These are phyloP conservation scores for Pseudopediastrum boryanum DNA, from an alignment of 139 green algal genomes.

Conservation along the genomic window DNA sequence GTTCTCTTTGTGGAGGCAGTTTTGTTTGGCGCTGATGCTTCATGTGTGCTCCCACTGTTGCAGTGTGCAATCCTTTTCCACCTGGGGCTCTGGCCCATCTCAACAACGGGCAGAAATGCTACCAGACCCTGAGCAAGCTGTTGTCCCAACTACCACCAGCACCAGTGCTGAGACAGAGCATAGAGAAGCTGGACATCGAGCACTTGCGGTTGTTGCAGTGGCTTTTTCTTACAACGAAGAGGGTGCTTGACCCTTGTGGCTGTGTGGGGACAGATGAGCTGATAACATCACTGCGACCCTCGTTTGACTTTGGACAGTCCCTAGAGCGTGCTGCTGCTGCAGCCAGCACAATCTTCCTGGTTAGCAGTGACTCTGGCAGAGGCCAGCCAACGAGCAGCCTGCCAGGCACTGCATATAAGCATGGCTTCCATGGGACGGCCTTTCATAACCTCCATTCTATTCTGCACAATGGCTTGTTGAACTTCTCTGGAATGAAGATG, in stretches of 20 bases:
- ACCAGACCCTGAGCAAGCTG: too few relatives aligned
- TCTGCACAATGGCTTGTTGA: constrained; percentile 26
- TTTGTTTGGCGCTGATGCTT: background rate
- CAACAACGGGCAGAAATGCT: too few relatives aligned
- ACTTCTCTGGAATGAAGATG: constrained; percentile 17
- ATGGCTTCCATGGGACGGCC: constrained; percentile 24
- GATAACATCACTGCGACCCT: background rate
- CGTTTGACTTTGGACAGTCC: background rate
- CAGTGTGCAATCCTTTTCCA: constrained; percentile 21
- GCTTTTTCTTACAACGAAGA: constrained; percentile 25
- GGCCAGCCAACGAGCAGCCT: background rate
- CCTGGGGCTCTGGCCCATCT: too few relatives aligned
- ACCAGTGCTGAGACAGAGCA: background rate
- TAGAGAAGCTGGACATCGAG: background rate
- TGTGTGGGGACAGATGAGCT: background rate
- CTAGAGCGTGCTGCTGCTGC: constrained; percentile 15
- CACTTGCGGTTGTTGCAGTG: constrained; percentile 31
- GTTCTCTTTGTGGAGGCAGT: background rate
- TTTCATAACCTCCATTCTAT: constrained; percentile 32
- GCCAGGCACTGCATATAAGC: background rate
- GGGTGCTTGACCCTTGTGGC: background rate
- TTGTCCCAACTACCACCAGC: background rate
- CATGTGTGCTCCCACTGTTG: background rate
- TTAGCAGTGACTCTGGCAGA: background rate
- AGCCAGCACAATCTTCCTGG: background rate